phyloP scores from a whole-genome alignment of 805 yeast genomes.

The Alloascoidea africana region DNA sequence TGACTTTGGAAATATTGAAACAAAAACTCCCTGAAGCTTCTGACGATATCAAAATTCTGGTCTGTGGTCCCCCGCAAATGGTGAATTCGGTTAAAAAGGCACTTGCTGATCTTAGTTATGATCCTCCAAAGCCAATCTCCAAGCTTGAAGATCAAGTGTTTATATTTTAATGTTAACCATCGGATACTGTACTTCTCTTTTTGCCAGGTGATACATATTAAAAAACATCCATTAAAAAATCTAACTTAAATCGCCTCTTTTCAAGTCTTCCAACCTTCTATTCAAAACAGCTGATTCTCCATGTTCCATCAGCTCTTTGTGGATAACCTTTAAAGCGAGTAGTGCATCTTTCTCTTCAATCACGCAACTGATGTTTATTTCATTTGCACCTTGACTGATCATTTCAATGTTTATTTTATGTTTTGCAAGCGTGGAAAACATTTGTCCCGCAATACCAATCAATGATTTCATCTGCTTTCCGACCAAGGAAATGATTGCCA shows the following conservation, averaged over 20 bases:
- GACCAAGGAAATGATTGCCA: constrained; percentile 87
- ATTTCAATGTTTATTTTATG: constrained; percentile 89
- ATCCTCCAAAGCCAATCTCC: constrained; percentile 77
- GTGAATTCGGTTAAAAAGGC: constrained; percentile 70
- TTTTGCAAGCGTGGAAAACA: constrained; percentile 89
- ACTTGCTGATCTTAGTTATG: constrained; percentile 56
- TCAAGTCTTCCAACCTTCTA: no score
- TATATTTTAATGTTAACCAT: constrained; percentile 55
- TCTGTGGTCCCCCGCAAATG: constrained; percentile 96
- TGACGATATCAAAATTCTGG: constrained; percentile 49
- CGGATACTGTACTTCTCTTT: no score
- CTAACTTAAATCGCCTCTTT: no score
- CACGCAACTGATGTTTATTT: constrained; percentile 92
- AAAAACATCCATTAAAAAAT: no score
- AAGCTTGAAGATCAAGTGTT: constrained; percentile 85
- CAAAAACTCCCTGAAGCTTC: constrained; percentile 46
- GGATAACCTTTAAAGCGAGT: constrained; percentile 77
- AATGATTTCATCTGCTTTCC: constrained; percentile 96
- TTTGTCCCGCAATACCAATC: constrained; percentile 93
- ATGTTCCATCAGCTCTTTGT: constrained; percentile 43
- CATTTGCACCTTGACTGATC: constrained; percentile 98
- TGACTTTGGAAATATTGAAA: constrained; percentile 60
- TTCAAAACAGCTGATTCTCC: no score
- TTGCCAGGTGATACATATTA: no score
- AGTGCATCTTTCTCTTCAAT: constrained; percentile 71